These are phyloP conservation scores for Medicago lupulina DNA, from an alignment of 306 rosid genomes.

Conservation along the genomic window DNA sequence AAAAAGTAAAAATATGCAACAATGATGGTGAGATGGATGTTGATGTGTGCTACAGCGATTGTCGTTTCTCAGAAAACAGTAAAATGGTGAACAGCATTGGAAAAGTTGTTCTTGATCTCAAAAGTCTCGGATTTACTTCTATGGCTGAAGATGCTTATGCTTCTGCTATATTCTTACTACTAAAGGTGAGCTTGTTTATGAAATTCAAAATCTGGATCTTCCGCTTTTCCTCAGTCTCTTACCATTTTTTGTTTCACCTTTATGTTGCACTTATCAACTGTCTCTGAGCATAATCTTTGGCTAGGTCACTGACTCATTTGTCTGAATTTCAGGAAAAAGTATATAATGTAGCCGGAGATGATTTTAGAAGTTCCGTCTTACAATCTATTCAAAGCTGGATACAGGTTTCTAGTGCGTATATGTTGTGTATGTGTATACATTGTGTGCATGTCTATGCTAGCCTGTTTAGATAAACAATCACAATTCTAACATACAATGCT, in stretches of 20 bases:
- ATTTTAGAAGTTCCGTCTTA: constrained; percentile 82
- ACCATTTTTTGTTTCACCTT: constrained; percentile 1
- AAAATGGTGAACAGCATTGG: constrained; percentile 51
- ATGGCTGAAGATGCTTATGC: constrained; percentile 99
- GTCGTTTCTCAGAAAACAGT: neutral
- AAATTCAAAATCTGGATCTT: constrained; percentile 31
- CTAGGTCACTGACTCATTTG: constrained; percentile 10
- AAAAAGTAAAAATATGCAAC: constrained; percentile 53
- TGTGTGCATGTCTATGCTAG: neutral
- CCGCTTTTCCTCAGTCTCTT: constrained; percentile 20
- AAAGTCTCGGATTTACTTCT: constrained; percentile 88
- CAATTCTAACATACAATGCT: constrained; percentile 36
- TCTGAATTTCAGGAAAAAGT: constrained; percentile 74
- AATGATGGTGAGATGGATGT: neutral
- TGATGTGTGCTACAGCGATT: neutral
- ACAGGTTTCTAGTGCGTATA: constrained; percentile 60
- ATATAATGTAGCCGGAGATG: constrained; percentile 82
- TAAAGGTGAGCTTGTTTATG: constrained; percentile 61
- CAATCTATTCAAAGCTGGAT: constrained; percentile 89
- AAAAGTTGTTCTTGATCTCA: constrained; percentile 82
- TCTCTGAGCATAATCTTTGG: constrained; percentile 30
- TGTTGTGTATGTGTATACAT: neutral
- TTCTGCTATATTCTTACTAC: constrained; percentile 87
- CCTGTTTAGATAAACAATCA: constrained; percentile 31
- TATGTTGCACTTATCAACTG: constrained; percentile 3